A percentile compares a stretch with the other conserved stretches of the same genome.
Conservation (phyloP, 192 early-diverging fungal species). For the Coemansia sp. region DNA sequence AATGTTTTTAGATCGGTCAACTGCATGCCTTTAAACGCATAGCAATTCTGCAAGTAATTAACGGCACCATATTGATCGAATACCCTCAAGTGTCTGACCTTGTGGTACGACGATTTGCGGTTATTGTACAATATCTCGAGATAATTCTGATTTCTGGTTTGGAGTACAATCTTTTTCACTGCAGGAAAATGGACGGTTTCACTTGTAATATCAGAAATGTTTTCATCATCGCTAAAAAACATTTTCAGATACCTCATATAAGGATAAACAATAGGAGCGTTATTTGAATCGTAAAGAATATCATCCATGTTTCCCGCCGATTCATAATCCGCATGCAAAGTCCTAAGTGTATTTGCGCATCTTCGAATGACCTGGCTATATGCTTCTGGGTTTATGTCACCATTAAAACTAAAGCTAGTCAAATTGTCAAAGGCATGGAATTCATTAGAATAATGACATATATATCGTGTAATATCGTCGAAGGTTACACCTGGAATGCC, state of each 20-base stretch:
- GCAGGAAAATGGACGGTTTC: not conserved
- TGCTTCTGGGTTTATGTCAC: not conserved
- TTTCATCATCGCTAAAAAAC: not conserved
- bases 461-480: no score
- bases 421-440: not conserved
- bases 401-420: not conserved
- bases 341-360: not conserved
- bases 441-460: no score
- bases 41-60: not conserved
- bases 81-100: not conserved
- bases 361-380: not conserved
- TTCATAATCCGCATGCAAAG: not conserved
- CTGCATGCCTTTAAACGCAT: not conserved
- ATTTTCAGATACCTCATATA: not conserved
- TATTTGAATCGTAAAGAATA: not conserved
- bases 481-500: no score
- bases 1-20: not conserved
- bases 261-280: not conserved
- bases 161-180: not conserved
- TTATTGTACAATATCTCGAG: not conserved
- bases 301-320: not conserved
- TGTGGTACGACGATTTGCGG: not conserved
- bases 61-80: not conserved
- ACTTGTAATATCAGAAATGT: not conserved
- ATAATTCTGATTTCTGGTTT: not conserved